Evolutionary conservation across 2,329 filamentous ascomycete species (phyloP), one percentile per base, ranked within the genome.

Genomic region (Aspergillus sp.): DNA sequence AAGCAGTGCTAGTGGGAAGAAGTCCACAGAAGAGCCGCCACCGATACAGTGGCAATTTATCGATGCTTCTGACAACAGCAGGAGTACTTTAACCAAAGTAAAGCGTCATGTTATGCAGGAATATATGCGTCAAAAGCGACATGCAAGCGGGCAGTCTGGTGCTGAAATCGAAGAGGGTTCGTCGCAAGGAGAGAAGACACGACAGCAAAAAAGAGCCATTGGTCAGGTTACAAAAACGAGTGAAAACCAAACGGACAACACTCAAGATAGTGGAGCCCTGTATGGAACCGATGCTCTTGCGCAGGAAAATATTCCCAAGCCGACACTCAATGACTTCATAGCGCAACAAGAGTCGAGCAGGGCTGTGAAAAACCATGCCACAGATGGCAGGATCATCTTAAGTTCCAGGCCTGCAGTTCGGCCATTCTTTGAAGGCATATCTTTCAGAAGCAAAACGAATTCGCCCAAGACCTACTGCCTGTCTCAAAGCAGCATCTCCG

Each of bases 21-120:
- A 58, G 39, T 19, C 62, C 39, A 11, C 57, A 27, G 57, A 55
- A 41, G 55, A 61, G 19, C 21, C 62, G 15, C 49, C 62, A 54
- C 66, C 62, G 36, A 65, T 58, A 49, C 70, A 72, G 32, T 78
- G 76, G 70, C 75, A 77, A 60, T 79, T 79, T 57, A 77, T 78
- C 56, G 76, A 79, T 61, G 68, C 72, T 58, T 77, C 73, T 8
- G 68, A 72, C 54, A 72, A 75, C 48, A 72, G 69, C 54, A 68
- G 74, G 21, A 68, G 62, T 51, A 78, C 77, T 44, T 63, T 76
- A 47, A 78, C 75, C 1, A 73, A 72, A 61, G 76, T 78, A 39
- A 78, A 77, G 54, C 75, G 76, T 21, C 77, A 79, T 75, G 76
- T 78, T 6, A 78, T 78, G 77, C 74, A 77, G 60, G 75, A 78